Evolutionary conservation across 306 rosid species (phyloP), one percentile per base, ranked within the genome.

Genomic region (Cucurbita ficifolia): DNA sequence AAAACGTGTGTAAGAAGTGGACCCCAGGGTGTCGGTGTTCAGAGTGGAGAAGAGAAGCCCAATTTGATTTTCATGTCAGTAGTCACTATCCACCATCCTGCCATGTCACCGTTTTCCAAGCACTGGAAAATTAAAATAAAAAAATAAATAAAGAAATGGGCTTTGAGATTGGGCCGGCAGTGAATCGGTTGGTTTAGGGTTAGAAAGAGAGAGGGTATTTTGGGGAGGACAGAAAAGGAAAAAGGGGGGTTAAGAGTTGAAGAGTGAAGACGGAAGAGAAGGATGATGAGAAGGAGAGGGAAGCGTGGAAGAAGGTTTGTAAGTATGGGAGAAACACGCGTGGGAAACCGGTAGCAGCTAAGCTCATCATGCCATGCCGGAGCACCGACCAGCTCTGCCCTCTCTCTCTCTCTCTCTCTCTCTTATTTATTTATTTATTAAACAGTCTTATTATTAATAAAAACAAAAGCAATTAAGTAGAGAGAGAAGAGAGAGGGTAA

Each of bases 271-370:
- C n/a, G n/a, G n/a, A n/a, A 38, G 40, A 48, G 16, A 48, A 8
- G 51, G 51, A 49, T 49, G 53, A 49, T 49, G 53, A 4, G 52
- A 48, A 13, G 52, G 9, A 7, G 9, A 40, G 45, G 9, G 9
- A 7, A 42, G 49, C 49, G 49, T 50, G 54, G 17, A 1, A 6
- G 55, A 50, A 50, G 55, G 55, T 50, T 16, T 50, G 55, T 5
- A 16, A 16, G 55, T 50, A 50, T 16, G 24, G 24, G 5, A 53
- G 61, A 21, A 18, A 14, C 75, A 73, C 53, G 84, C 84, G 81
- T 77, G 84, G 78, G 64, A 73, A 49, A 54, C 74, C 56, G 35
- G 29, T 42, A 35, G 75, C 65, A 79, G 77, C 56, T n/a, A 2
- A 62, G 75, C 36, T 76, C 33, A 80, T 80, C 70, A 72, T 80